A percentile compares a stretch with the other conserved stretches of the same genome.
phyloP scores from a whole-genome alignment of 2,329 filamentous ascomycete genomes.

The Xylariaceae sp. region DNA sequence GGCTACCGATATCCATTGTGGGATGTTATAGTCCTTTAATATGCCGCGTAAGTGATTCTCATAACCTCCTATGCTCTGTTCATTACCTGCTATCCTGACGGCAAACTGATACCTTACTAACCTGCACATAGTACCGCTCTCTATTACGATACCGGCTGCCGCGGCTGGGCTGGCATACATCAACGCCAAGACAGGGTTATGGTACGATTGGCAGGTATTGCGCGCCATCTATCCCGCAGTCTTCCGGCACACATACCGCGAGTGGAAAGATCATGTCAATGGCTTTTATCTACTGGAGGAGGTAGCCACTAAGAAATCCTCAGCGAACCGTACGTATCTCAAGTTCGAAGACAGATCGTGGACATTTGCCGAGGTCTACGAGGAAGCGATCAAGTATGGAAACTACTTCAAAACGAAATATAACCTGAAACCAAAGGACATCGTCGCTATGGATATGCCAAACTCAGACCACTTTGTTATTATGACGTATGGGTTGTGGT shows the following conservation, averaged over 20 bases:
- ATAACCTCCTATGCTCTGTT: conserved; percentile 1
- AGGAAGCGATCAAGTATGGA: conserved; percentile 66
- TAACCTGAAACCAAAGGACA: conserved; percentile 63
- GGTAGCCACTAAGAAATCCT: conserved; percentile 48
- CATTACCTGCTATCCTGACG: no score
- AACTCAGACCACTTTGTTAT: conserved; percentile 78
- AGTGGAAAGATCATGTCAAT: conserved; percentile 59
- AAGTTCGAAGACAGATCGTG: conserved; percentile 65
- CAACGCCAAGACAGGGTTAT: conserved; percentile 65
- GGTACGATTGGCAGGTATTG: conserved; percentile 62
- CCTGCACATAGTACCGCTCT: conserved; percentile 43
- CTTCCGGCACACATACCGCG: conserved; percentile 39
- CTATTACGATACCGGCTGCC: conserved; percentile 55
- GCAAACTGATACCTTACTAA: no score
- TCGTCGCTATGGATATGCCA: conserved; percentile 77
- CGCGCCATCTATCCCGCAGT: conserved; percentile 44
- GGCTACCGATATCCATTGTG: no score
- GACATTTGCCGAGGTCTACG: conserved; percentile 74
- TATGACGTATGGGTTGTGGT: conserved; percentile 74
- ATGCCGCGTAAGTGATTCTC: conserved; percentile 12
- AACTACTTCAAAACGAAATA: conserved; percentile 66
- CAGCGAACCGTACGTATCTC: conserved; percentile 55
- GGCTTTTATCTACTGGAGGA: conserved; percentile 73
- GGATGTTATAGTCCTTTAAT: no score
- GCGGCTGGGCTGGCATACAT: conserved; percentile 70